A percentile compares a stretch with the other conserved stretches of the same genome.
Evolutionary conservation across 306 rosid species (phyloP).

Genomic region (Glycine tomentella): DNA sequence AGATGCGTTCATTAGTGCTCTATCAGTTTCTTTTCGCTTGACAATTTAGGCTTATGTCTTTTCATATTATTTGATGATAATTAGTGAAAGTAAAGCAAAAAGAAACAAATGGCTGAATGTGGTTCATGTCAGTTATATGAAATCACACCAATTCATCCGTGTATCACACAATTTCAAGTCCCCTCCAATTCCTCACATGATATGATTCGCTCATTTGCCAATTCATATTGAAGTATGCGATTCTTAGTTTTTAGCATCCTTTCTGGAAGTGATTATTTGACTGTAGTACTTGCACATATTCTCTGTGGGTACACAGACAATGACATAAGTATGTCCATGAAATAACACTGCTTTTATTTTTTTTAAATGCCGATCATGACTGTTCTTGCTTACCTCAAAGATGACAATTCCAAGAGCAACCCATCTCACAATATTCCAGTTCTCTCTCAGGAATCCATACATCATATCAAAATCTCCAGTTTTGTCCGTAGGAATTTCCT

Average conservation of each 20-base stretch:
- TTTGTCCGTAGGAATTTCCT: conserved; percentile 86
- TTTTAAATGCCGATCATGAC: conserved; percentile 6
- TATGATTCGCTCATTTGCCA: not conserved
- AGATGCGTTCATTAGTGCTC: too few relatives aligned
- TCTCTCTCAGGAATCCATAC: conserved; percentile 67
- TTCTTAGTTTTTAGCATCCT: conserved; percentile 17
- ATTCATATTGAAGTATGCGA: not conserved
- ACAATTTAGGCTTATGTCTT: not conserved
- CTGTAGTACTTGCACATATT: conserved; percentile 25
- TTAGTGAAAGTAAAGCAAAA: too few relatives aligned
- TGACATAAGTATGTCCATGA: too few relatives aligned
- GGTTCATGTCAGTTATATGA: too few relatives aligned
- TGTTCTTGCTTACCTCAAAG: conserved; percentile 72
- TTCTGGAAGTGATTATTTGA: conserved; percentile 19
- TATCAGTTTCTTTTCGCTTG: too few relatives aligned
- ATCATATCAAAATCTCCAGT: conserved; percentile 84
- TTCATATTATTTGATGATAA: not conserved
- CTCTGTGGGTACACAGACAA: not conserved
- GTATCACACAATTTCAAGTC: not conserved
- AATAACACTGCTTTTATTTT: too few relatives aligned
- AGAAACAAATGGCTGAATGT: too few relatives aligned
- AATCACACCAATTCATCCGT: not conserved
- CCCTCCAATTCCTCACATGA: not conserved
- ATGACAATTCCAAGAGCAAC: conserved; percentile 89
- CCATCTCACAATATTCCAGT: conserved; percentile 89